phyloP scores from a whole-genome alignment of 1,284 basidiomycete species.

The Boletellus deceptivus region DNA sequence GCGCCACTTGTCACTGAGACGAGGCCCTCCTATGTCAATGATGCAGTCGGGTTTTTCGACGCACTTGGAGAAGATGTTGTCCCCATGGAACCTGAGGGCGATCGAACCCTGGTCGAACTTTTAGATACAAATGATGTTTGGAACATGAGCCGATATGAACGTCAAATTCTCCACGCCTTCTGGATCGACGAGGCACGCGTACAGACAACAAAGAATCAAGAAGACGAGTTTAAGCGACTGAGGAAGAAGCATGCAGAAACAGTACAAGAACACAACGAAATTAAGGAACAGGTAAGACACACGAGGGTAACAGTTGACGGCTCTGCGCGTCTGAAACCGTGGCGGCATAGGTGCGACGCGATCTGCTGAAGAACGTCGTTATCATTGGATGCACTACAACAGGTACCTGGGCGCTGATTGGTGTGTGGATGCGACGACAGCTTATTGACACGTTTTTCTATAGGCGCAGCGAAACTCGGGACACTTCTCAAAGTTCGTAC shows the following conservation, averaged over 20 bases:
- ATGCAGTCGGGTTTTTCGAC: constrained; percentile 35
- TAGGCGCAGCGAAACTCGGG: constrained; percentile 65
- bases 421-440: neutral
- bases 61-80: constrained; percentile 30
- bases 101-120: constrained; percentile 39
- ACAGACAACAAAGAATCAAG: constrained; percentile 32
- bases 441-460: neutral
- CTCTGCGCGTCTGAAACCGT: neutral
- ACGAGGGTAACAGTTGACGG: no score
- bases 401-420: constrained; percentile 31
- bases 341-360: constrained; percentile 30
- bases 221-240: constrained; percentile 38
- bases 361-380: constrained; percentile 49
- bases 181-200: constrained; percentile 36
- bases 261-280: constrained; percentile 33
- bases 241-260: constrained; percentile 32
- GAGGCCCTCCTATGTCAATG: constrained; percentile 10
- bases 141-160: constrained; percentile 43
- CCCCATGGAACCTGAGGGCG: constrained; percentile 35
- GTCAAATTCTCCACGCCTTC: constrained; percentile 35
- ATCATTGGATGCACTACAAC: constrained; percentile 75
- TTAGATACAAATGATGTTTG: constrained; percentile 40
- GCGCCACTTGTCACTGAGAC: neutral
- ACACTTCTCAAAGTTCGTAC: constrained; percentile 51
- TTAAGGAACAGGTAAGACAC: constrained; percentile 35